Base-by-base conservation (phyloP, 495 filamentous ascomycete genomes). In the Penicillium atrosanguineum region DNA sequence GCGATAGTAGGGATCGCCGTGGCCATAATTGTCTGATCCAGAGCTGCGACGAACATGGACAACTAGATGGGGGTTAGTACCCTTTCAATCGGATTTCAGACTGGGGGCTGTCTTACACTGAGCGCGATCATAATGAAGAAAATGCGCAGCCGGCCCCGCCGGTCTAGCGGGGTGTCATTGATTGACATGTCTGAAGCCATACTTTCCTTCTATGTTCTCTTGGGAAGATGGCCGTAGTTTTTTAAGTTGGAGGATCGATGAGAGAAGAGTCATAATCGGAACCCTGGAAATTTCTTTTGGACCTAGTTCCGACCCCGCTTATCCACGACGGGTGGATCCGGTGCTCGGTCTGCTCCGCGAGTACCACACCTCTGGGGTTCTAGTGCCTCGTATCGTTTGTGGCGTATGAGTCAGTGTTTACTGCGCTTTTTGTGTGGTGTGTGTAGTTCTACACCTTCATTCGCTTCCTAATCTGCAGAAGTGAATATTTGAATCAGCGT, bases 21-120 rank as follows among this genome's bases (percentile, higher is more conserved):
- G 7, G 84, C 77, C 55, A 84, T 72, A 38, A 87, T 84, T 8
- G 83, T 86, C 55, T 81, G 75, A 53, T 87, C 81, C 12, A 87
- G 74, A 0, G 84, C 84, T 21, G 79, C 76, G n/a, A 85, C 67
- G 65, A 86, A 36, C 7, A 41, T 14, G 2, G 39, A 52, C 21
- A 61, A 48, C 56, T 58, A 36, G 21, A 46, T 42, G 25, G 4
- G 8, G 4, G 8, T 38, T 48, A 14, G 8, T 34, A 34, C 12
- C 31, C 11, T 34, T 11, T 31, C 31, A 11, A 12, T 14, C 3
- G 11, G 12, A 12, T 34, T 1, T 34, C 31, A 12, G 23, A 5
- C 23, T 5, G 11, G 20, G 12, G 26, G 34, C 20, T 16, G 11
- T 48, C 60, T 44, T 66, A 69, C 65, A 28, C 57, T 47, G 16